Evolutionary conservation across 495 filamentous ascomycete genomes (phyloP), one percentile per base, ranked within the genome.

Genomic region (Hypoxylon lenormandii): DNA sequence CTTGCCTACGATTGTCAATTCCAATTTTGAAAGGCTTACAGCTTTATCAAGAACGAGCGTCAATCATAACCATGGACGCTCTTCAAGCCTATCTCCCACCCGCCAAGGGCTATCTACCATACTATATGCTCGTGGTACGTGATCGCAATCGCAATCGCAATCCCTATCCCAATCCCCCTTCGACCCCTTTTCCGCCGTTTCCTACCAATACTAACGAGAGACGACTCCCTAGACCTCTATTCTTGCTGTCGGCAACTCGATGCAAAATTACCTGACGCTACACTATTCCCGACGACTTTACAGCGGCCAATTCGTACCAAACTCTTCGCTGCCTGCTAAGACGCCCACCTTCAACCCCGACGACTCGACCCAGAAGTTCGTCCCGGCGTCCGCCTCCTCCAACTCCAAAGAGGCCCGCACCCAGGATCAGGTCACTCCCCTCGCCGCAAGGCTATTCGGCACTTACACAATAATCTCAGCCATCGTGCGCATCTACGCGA

Each of bases 391-490:
- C 54, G 37, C 82, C 16, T 10, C 56, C 13, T 46, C 50, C 30
- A 82, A 83, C 55, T 78, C 81, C 73, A 81, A 81, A 66, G 71
- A 77, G 78, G 53, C 80, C 64, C 76, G 85, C 78, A 77, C 79
- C 16, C 76, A 75, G 66, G 81, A 84, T 69, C 82, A 87, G 66
- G 87, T 88, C 19, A 92, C 89, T 3, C 83, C 89, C 4, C 87
- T 97, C 36, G 89, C 89, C 21, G 87, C 90, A 5, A 90, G 95
- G 53, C 86, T 91, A 8, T 97, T 98, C 75, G 96, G 92, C 42
- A 96, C 92, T 60, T 99, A 93, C 87, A 97, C 94, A 0, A 84
- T 94, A 66, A 76, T 97, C 50, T 85, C 89, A 11, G 81, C 86
- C 33, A 78, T 97, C 33, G 83, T 98, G 49, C 87, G 95, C 26